phyloP scores from a whole-genome alignment of 2,329 filamentous ascomycete species.

The Fusarium piperis region DNA sequence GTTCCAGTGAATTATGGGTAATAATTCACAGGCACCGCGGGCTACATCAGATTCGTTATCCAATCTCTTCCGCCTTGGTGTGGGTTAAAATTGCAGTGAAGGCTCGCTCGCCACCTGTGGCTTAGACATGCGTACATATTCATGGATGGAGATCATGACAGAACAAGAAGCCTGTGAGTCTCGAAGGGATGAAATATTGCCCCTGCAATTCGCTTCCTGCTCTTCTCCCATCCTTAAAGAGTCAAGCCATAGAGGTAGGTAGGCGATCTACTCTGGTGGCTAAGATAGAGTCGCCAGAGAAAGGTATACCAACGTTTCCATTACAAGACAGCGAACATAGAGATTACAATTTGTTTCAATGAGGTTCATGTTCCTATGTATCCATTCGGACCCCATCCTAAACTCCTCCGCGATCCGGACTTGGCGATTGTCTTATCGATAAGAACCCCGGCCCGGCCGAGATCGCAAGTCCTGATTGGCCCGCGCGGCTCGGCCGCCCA shows the following conservation, averaged over 20 bases:
- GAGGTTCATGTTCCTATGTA: no score
- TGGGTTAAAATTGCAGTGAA: not conserved
- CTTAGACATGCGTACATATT: no score
- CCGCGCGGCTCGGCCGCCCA: conserved; percentile 11
- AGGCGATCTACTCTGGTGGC: not conserved
- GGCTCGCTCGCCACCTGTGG: not conserved
- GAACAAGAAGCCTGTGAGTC: not conserved
- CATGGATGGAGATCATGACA: not conserved
- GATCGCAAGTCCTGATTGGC: conserved; percentile 13
- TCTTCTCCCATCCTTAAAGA: not conserved
- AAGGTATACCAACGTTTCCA: not conserved
- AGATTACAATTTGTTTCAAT: not conserved
- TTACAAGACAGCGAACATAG: not conserved
- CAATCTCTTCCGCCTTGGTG: not conserved
- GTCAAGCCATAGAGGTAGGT: not conserved
- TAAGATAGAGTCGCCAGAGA: not conserved
- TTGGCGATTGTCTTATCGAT: conserved; percentile 28
- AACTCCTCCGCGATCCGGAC: not conserved
- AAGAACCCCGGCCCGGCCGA: conserved; percentile 34
- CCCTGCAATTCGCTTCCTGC: not conserved
- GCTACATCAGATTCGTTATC: not conserved
- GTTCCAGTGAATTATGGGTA: not conserved
- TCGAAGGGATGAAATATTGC: not conserved
- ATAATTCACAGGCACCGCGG: not conserved
- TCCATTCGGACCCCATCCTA: not conserved